These are phyloP conservation scores for Dendrobium nobile DNA, from an alignment of 106 monocot species.

Conservation along the genomic window DNA sequence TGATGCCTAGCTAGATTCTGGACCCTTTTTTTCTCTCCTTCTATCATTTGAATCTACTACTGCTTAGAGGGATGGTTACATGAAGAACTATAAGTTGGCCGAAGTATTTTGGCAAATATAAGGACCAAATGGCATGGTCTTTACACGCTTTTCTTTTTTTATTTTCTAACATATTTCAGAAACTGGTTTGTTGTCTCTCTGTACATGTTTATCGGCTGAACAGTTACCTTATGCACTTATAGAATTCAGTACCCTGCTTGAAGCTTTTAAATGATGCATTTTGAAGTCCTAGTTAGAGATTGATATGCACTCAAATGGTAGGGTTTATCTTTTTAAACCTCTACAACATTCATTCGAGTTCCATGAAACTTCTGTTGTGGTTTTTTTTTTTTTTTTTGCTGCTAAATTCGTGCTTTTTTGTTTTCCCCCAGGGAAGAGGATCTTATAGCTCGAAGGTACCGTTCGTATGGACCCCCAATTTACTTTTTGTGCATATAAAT, in stretches of 20 bases:
- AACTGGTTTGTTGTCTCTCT: neutral
- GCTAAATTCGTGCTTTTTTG: neutral
- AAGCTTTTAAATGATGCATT: neutral
- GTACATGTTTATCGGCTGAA: neutral
- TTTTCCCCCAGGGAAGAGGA: slow-evolving; percentile 8
- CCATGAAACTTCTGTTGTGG: neutral
- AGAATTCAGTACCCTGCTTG: neutral
- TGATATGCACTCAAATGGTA: neutral
- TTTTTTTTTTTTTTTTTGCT: neutral
- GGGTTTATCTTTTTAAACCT: neutral
- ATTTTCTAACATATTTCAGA: neutral
- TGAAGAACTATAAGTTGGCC: neutral
- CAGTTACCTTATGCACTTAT: neutral
- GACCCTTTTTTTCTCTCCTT: neutral
- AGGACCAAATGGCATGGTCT: neutral
- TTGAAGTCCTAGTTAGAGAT: neutral
- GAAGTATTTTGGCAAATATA: neutral
- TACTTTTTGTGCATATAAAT: neutral
- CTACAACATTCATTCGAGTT: neutral
- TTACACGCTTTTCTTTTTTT: neutral
- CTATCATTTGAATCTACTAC: neutral
- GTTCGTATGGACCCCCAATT: neutral
- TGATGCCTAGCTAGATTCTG: neutral
- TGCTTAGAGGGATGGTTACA: too few relatives aligned
- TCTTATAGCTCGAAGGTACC: slow-evolving; percentile 11